phyloP scores from a whole-genome alignment of 768 basidiomycete species.

The Serendipita sp. region DNA sequence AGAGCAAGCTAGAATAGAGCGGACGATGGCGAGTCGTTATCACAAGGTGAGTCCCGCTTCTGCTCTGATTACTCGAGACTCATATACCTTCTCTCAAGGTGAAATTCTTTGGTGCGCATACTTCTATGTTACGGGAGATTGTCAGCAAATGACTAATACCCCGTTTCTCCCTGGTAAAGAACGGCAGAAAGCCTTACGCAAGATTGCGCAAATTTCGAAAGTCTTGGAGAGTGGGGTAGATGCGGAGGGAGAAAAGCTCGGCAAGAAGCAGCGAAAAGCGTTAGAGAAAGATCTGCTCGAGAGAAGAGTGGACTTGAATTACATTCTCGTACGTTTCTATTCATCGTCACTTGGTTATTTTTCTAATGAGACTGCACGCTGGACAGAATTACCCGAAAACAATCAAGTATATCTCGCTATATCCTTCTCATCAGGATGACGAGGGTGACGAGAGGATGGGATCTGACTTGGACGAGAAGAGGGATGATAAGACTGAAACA shows the following conservation, averaged over 20 bases:
- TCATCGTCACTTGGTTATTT: background rate
- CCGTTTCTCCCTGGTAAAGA: constrained; percentile 48
- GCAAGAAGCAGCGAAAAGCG: constrained; percentile 23
- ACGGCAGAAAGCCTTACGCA: constrained; percentile 70
- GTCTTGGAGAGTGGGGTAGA: constrained; percentile 22
- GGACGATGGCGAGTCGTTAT: constrained; percentile 59
- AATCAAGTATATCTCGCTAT: constrained; percentile 81
- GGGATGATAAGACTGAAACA: constrained; percentile 17
- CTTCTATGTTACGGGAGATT: background rate
- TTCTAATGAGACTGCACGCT: constrained; percentile 6
- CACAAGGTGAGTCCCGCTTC: constrained; percentile 36
- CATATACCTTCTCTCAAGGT: constrained; percentile 21
- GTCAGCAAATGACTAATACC: background rate
- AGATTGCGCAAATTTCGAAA: constrained; percentile 54
- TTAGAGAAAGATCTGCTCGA: constrained; percentile 37
- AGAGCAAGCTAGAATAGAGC: constrained; percentile 49
- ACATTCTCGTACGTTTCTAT: constrained; percentile 49
- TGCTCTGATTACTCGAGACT: background rate
- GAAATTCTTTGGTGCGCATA: constrained; percentile 78
- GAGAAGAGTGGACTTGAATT: constrained; percentile 79
- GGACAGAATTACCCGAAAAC: constrained; percentile 66
- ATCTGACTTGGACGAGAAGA: too few species aligned
- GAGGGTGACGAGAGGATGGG: constrained; percentile 16
- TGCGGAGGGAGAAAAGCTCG: constrained; percentile 17
- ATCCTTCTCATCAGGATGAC: constrained; percentile 36